A percentile compares a stretch with the other conserved stretches of the same genome.
Conservation (phyloP, 2,329 filamentous ascomycete genomes). For the Colletotrichum scovillei region DNA sequence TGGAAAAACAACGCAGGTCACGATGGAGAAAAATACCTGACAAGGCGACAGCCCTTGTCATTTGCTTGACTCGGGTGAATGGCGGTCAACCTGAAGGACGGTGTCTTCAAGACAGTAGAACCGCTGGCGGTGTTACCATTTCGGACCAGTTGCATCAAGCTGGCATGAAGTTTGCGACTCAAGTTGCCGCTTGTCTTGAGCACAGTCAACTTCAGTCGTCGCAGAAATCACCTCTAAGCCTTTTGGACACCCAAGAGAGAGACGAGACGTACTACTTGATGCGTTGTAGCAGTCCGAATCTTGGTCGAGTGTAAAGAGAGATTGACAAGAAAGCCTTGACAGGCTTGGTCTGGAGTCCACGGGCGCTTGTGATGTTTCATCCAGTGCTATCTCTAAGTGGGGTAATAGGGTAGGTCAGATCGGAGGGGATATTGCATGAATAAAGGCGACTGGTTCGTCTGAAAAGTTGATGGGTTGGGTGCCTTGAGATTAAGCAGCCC, state of each 20-base stretch:
- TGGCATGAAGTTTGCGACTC: slow-evolving; percentile 6
- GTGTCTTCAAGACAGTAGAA: neutral
- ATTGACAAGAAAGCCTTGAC: neutral
- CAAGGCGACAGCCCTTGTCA: neutral
- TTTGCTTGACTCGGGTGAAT: slow-evolving; percentile 27
- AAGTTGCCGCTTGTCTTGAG: neutral
- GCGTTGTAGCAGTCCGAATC: neutral
- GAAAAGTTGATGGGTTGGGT: neutral
- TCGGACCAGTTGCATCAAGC: neutral
- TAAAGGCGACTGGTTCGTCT: slow-evolving; percentile 23
- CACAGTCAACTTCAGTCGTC: neutral
- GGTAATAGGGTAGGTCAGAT: neutral
- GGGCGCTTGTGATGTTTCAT: neutral
- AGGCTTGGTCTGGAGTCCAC: neutral
- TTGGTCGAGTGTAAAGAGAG: neutral
- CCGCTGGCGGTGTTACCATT: slow-evolving; percentile 1
- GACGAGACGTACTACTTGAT: neutral
- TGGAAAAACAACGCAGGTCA: neutral
- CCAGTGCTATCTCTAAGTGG: neutral
- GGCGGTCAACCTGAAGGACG: slow-evolving; percentile 23
- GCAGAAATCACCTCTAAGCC: neutral
- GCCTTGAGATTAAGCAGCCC: neutral
- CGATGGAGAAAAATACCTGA: slow-evolving; percentile 11
- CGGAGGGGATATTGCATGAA: slow-evolving; percentile 1
- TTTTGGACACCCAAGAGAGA: neutral